These are phyloP conservation scores for Verticillium klebahnii DNA, from an alignment of 2,329 filamentous ascomycete genomes.

Conservation along the genomic window DNA sequence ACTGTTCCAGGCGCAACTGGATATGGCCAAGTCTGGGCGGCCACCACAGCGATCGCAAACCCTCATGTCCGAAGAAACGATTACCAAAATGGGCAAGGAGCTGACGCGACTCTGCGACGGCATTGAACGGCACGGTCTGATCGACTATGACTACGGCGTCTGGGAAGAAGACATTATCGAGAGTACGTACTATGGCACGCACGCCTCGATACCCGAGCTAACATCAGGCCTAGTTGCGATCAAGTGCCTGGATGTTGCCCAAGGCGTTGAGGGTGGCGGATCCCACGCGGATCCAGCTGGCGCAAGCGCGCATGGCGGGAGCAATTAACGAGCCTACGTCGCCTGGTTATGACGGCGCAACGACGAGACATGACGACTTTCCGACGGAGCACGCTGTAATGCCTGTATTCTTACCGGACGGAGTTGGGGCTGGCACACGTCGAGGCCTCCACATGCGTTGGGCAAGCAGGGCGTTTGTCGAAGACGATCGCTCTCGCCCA, in stretches of 20 bases:
- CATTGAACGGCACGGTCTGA: constrained; percentile 85
- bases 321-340: background rate
- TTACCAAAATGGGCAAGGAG: constrained; percentile 79
- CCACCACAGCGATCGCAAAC: constrained; percentile 53
- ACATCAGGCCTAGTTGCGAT: constrained; percentile 22
- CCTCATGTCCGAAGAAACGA: constrained; percentile 61
- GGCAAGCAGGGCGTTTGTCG: background rate
- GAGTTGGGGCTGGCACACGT: background rate
- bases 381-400: background rate
- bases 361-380: background rate
- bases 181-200: constrained; percentile 49
- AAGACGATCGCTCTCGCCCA: background rate
- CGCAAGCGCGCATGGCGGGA: background rate
- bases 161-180: constrained; percentile 90
- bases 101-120: constrained; percentile 78
- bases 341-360: background rate
- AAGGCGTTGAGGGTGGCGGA: constrained; percentile 29
- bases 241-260: constrained; percentile 41
- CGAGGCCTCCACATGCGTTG: background rate
- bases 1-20: constrained; percentile 77
- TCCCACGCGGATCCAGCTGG: background rate
- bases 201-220: background rate
- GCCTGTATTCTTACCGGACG: background rate
- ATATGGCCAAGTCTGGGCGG: constrained; percentile 60
- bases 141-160: constrained; percentile 96